phyloP scores from a whole-genome alignment of 192 early-diverging fungal species.

The Rhizoclosmatium globosum region DNA sequence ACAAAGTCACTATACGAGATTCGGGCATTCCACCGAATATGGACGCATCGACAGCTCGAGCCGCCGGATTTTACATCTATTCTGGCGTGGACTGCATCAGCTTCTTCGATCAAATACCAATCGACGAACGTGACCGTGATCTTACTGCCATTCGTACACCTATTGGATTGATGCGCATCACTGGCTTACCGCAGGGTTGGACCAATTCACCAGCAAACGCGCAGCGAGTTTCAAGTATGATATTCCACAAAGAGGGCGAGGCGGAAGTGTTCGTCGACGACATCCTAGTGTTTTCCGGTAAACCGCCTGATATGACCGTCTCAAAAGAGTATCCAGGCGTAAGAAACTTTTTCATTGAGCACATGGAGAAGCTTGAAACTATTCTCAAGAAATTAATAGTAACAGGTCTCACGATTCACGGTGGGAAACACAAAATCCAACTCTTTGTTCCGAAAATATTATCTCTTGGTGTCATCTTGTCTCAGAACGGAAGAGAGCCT shows the following conservation, averaged over 20 bases:
- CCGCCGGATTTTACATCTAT: not conserved
- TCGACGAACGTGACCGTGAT: not conserved
- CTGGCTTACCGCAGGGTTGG: not conserved
- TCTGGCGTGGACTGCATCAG: not conserved
- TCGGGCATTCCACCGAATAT: not conserved
- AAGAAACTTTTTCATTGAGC: not conserved
- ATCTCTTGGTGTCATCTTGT: not conserved
- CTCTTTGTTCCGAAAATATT: not conserved
- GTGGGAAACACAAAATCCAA: not conserved
- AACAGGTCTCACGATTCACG: not conserved
- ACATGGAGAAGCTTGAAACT: not conserved
- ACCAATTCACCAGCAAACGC: not conserved
- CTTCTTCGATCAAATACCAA: not conserved
- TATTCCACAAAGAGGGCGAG: not conserved
- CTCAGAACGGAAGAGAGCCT: not conserved
- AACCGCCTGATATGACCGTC: not conserved
- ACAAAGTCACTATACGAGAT: constrained; percentile 7
- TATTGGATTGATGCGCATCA: not conserved
- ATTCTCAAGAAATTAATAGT: not conserved
- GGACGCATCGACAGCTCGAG: not conserved
- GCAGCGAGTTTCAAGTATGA: not conserved
- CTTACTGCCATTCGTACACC: not conserved
- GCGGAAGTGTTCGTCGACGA: constrained; percentile 5
- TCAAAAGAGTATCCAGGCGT: not conserved
- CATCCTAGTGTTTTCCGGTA: not conserved